Evolutionary conservation across 108 stramenopile species (phyloP), one percentile per base, ranked within the genome.

Genomic region (Mediolabrus comicus): DNA sequence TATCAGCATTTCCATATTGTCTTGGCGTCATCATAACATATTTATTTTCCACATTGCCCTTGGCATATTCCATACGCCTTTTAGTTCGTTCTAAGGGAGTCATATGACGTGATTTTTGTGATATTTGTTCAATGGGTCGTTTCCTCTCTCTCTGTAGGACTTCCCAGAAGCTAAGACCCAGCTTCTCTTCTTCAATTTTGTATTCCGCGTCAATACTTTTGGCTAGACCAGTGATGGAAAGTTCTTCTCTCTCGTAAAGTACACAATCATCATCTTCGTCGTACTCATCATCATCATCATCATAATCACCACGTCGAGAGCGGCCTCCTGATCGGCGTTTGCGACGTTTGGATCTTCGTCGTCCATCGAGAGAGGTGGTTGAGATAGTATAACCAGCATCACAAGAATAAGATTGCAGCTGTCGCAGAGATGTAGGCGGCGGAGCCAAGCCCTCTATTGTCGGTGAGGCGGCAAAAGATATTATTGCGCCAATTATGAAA

Each of bases 141-240:
- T 53, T 8, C 7, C 26, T 29, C 34, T 65, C 65, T 19, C 65
- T 10, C 33, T 65, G n/a, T 16, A 65, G 32, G 11, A 65, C 52
- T 24, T 65, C 22, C 30, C 49, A 65, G 31, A 65, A 65, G 51
- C 30, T 34, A 8, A 65, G 27, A n/a, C 24, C 33, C 4, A 31
- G 14, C 24, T 65, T 65, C n/a, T 16, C 32, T 22, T 53, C 51
- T 54, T 65, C 65, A 13, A 33, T 30, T 51, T 51, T 52, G 53
- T 65, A 65, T 35, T 65, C 65, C 5, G 19, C 65, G 16, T 65
- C 65, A 9, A 65, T 65, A 52, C 52, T 53, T 34, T 65, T 53
- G 32, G 65, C 49, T 3, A 65, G 32, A 5, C 65, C 65, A 12
- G n/a, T n/a, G 38, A 39, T 13, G 38, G 38, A 39, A n/a, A 39